Percentiles rank a stretch among this genome's conserved stretches.
phyloP scores from a whole-genome alignment of 768 basidiomycete genomes.

The Rhizopogon sp. region DNA sequence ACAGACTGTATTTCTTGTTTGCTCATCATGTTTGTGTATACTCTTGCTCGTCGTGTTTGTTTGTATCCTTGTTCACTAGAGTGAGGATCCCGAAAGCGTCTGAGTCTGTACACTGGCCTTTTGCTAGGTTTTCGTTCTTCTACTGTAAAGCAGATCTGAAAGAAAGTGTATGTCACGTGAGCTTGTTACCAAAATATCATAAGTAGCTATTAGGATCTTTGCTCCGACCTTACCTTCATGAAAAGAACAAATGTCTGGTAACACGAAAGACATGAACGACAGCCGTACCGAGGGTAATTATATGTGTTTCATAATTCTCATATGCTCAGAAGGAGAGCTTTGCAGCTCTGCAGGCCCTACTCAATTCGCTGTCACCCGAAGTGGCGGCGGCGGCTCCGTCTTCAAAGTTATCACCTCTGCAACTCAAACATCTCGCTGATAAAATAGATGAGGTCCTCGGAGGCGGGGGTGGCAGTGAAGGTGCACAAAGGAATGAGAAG shows the following conservation, averaged over 20 bases:
- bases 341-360: slow-evolving; percentile 35
- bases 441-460: slow-evolving; percentile 49
- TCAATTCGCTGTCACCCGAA: slow-evolving; percentile 29
- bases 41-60: no score
- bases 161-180: slow-evolving; percentile 14
- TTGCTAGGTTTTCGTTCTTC: no score
- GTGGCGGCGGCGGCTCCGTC: slow-evolving; percentile 2
- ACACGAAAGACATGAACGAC: slow-evolving; percentile 22
- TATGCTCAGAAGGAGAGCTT: slow-evolving; percentile 8
- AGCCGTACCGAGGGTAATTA: slow-evolving; percentile 31
- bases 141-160: not conserved
- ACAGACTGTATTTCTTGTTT: no score
- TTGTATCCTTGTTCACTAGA: no score
- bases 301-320: not conserved
- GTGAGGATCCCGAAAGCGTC: no score
- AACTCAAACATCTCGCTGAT: slow-evolving; percentile 49
- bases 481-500: slow-evolving; percentile 41
- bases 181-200: not conserved
- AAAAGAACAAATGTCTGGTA: slow-evolving; percentile 5
- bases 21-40: no score
- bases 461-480: slow-evolving; percentile 38
- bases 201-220: not conserved
- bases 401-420: slow-evolving; percentile 39
- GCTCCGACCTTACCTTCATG: slow-evolving; percentile 14
- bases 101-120: no score